Evolutionary conservation across 108 stramenopile species (phyloP), one percentile per base, ranked within the genome.

Genomic region (Skeletonema potamos): DNA sequence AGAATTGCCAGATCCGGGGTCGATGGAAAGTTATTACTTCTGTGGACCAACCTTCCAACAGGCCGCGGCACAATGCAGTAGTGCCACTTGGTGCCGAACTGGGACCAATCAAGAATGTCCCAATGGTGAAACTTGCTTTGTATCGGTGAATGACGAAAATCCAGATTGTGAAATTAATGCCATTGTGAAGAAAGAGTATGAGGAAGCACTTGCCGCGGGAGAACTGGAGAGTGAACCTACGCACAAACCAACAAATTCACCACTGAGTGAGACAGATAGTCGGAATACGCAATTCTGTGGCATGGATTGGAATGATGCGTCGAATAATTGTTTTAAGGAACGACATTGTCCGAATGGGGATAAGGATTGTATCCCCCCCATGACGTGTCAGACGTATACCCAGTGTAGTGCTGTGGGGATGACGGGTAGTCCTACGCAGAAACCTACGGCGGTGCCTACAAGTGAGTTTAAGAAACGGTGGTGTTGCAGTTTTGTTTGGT

Each of bases 51-150:
- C 70, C 7, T 72, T 72, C 41, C n/a, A 33, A 27, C 32, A 72
- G 62, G 77, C 77, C 0, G 77, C 70, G 58, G 51, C 36, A 0
- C 32, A 20, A 10, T 79, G 77, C 30, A 44, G 39, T n/a, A 46
- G 27, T 15, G 7, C 34, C 10, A 79, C 67, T 6, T 79, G 78
- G 78, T 81, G 80, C 55, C 56, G 69, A 7, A 62, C 51, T 2
- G 73, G 80, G 48, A 81, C 73, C 0, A 64, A 64, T 30, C 80
- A 81, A 54, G 80, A 81, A 32, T 81, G 80, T 33, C 68, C 80
- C 68, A 81, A 74, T 37, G 80, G 80, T 27, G 37, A 66, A 58
- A 74, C 58, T 9, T 81, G 73, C 51, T 81, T 70, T 34, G 80
- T 70, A 6, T 58, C 57, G 3, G 68, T 74, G 4, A 56, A 74